phyloP scores from a whole-genome alignment of 768 basidiomycete genomes.

The Psilocybe cubensis region DNA sequence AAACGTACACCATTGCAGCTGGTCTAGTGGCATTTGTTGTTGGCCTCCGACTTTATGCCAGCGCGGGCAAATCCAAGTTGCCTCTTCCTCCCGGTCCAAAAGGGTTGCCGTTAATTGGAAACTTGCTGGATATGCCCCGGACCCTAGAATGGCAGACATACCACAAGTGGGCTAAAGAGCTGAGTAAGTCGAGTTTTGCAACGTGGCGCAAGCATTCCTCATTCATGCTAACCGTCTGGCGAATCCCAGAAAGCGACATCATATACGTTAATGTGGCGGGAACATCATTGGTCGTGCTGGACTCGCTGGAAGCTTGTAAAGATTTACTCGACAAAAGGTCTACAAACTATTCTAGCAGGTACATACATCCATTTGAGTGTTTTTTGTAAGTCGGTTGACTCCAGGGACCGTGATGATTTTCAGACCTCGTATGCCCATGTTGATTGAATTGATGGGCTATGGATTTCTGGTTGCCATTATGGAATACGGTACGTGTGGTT shows the following conservation, averaged over 20 bases:
- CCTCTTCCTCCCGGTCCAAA: constrained; percentile 28
- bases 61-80: constrained; percentile 1
- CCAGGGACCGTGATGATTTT: neutral
- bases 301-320: constrained; percentile 36
- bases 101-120: constrained; percentile 25
- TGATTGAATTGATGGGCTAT: constrained; percentile 28
- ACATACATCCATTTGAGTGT: neutral
- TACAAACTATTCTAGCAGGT: constrained; percentile 31
- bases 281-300: constrained; percentile 32
- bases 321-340: constrained; percentile 49
- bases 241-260: constrained; percentile 29
- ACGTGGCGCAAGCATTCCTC: neutral
- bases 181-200: constrained; percentile 10
- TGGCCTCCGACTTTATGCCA: neutral
- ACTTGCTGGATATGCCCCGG: constrained; percentile 22
- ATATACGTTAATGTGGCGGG: constrained; percentile 31
- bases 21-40: neutral
- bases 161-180: constrained; percentile 23
- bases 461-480: constrained; percentile 23
- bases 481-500: constrained; percentile 17
- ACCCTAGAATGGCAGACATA: constrained; percentile 26
- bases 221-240: neutral
- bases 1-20: neutral
- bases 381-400: neutral
- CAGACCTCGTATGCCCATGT: constrained; percentile 23